Base-by-base conservation (phyloP, 768 basidiomycete genomes). In the Suillus placidus region DNA sequence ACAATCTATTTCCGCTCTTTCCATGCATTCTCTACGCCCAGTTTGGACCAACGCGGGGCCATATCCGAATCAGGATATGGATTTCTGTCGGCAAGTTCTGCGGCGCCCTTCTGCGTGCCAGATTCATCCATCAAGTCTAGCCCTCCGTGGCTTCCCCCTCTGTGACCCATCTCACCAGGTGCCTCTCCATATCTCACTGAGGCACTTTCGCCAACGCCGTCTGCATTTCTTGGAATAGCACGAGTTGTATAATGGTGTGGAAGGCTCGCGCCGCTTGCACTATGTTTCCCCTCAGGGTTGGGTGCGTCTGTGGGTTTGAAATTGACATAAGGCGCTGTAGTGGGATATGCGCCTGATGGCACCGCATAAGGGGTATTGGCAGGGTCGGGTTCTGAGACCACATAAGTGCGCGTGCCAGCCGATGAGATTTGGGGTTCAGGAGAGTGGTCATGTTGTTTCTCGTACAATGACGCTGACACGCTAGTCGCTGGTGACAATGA, bases 381-480 rank as follows among this genome's bases (percentile, higher is more conserved):
- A 40, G 85, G 82, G 76, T 91, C 88, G 45, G 90, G 90, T 73
- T 89, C 82, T 38, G 88, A 90, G 68, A 91, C 90, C 68, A 92
- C 88, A 71, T 92, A 89, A 40, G 87, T 88, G 64, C 83, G 87
- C 37, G 82, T 81, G 40, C 85, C 87, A 42, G 79, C 74, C 43
- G 76, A 76, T 2, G 82, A 75, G 26, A 77, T 55, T 65, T 80
- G 73, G 1, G 85, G 84, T 70, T 89, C 87, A 40, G 82, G 71
- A 30, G 83, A 79, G 68, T 75, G 74, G 69, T 89, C 86, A 64
- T 77, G 70, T 70, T 89, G 83, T 73, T 91, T 91, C 74, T 91
- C 88, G 76, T 92, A 89, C 13, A 80, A 70, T 14, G 77, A 60
- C 5, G 76, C 64, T 26, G 43, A 61, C 45, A 26, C 26, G 26